A percentile compares a stretch with the other conserved stretches of the same genome.
Evolutionary conservation across 805 yeast species (phyloP).

Genomic region (Debaryomyces maramus): DNA sequence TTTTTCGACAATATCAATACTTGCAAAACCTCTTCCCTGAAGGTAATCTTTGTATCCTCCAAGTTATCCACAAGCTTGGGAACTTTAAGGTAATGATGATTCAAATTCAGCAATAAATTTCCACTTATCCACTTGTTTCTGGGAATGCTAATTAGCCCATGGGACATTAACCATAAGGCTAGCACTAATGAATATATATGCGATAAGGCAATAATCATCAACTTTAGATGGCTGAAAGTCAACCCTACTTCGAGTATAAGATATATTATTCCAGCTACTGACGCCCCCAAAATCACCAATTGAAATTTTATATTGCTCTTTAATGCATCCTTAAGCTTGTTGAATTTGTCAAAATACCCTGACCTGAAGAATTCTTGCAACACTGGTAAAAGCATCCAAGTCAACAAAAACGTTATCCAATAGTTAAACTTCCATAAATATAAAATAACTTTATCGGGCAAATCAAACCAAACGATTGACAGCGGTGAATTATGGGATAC

Average conservation of each 20-base stretch:
- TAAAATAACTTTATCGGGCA: conserved; percentile 49
- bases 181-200: conserved; percentile 74
- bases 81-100: conserved; percentile 50
- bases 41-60: conserved; percentile 61
- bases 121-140: conserved; percentile 45
- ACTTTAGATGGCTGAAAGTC: conserved; percentile 53
- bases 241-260: conserved; percentile 56
- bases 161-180: conserved; percentile 83
- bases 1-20: conserved; percentile 52
- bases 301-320: conserved; percentile 61
- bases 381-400: conserved; percentile 75
- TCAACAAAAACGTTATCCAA: conserved; percentile 77
- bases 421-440: conserved; percentile 71
- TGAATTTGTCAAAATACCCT: conserved; percentile 55
- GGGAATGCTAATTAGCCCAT: conserved; percentile 72
- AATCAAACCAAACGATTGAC: conserved; percentile 42
- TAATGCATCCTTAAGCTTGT: conserved; percentile 56
- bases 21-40: conserved; percentile 62
- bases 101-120: conserved; percentile 25
- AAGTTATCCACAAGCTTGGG: conserved; percentile 58
- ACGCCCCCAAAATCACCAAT: conserved; percentile 51
- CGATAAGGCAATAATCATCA: conserved; percentile 70
- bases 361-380: conserved; percentile 72
- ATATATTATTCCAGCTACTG: conserved; percentile 57
- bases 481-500: conserved; percentile 50